These are phyloP conservation scores for Cyberlindnera amylophila DNA, from an alignment of 805 yeast species.

Conservation along the genomic window DNA sequence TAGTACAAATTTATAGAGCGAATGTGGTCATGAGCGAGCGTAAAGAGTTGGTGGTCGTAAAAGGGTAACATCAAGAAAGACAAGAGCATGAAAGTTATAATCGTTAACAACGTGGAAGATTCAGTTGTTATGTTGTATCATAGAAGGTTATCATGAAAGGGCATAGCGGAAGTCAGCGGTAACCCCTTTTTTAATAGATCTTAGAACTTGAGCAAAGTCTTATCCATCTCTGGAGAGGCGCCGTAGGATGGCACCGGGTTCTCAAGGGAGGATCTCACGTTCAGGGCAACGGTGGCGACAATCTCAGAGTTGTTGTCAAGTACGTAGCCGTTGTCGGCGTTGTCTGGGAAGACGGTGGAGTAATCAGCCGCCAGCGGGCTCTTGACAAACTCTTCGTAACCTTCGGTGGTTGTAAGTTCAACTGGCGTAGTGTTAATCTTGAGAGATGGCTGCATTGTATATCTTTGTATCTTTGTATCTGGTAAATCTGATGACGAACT, in stretches of 20 bases:
- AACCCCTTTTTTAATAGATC: too few relatives aligned
- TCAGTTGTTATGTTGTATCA: too few relatives aligned
- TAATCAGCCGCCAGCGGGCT: conserved; percentile 29
- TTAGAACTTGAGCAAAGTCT: conserved; percentile 11
- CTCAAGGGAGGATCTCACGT: conserved; percentile 32
- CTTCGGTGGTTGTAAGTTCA: conserved; percentile 36
- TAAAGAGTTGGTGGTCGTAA: conserved; percentile 6
- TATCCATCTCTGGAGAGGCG: conserved; percentile 12
- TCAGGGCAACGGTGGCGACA: conserved; percentile 37
- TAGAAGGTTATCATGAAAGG: not conserved
- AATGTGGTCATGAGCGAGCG: too few relatives aligned
- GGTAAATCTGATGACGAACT: not conserved
- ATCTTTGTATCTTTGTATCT: not conserved
- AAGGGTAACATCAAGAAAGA: not conserved
- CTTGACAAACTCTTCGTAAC: conserved; percentile 37
- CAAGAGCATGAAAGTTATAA: too few relatives aligned
- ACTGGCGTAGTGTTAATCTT: conserved; percentile 32
- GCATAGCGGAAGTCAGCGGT: not conserved
- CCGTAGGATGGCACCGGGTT: conserved; percentile 16
- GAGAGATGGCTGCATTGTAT: conserved; percentile 9
- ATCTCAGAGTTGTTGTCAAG: conserved; percentile 31
- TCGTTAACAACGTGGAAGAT: too few relatives aligned
- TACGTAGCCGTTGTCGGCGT: conserved; percentile 34
- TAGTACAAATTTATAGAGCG: too few relatives aligned
- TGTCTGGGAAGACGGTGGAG: conserved; percentile 36